Evolutionary conservation across 257 asterid genomes (phyloP).

Genomic region (Scutellaria galericulata): DNA sequence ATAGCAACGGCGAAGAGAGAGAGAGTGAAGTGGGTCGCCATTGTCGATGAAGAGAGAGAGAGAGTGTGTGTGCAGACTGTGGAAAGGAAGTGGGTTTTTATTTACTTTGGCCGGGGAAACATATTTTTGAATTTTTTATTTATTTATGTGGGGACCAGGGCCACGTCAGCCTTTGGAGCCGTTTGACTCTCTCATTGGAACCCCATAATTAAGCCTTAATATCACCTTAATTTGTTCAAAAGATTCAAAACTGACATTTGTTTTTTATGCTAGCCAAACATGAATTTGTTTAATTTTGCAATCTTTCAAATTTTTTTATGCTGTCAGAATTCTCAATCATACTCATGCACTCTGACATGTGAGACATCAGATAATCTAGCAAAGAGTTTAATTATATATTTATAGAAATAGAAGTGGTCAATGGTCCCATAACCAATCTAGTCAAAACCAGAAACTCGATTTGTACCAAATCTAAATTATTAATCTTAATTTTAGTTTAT

Average conservation of each 20-base stretch:
- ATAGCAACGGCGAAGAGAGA: slow-evolving; percentile 41
- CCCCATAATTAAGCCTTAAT: background rate
- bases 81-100: slow-evolving; percentile 31
- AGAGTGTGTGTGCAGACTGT: slow-evolving; percentile 21
- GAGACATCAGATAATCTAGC: too few relatives aligned
- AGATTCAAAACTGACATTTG: background rate
- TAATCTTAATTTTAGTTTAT: too few relatives aligned
- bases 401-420: too few relatives aligned
- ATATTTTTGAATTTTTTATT: background rate
- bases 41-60: slow-evolving; percentile 36
- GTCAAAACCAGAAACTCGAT: too few relatives aligned
- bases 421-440: too few relatives aligned
- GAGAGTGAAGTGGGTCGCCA: slow-evolving; percentile 50
- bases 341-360: too few relatives aligned
- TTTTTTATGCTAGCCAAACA: too few relatives aligned
- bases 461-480: too few relatives aligned
- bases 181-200: slow-evolving; percentile 25
- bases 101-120: slow-evolving; percentile 12
- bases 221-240: background rate
- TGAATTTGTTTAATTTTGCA: too few relatives aligned
- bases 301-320: too few relatives aligned
- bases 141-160: background rate
- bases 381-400: too few relatives aligned
- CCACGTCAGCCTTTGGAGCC: slow-evolving; percentile 36
- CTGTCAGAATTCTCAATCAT: too few relatives aligned